Conservation (phyloP, 2,329 filamentous ascomycete genomes). For the Pseudocercospora pini-densiflorae region DNA sequence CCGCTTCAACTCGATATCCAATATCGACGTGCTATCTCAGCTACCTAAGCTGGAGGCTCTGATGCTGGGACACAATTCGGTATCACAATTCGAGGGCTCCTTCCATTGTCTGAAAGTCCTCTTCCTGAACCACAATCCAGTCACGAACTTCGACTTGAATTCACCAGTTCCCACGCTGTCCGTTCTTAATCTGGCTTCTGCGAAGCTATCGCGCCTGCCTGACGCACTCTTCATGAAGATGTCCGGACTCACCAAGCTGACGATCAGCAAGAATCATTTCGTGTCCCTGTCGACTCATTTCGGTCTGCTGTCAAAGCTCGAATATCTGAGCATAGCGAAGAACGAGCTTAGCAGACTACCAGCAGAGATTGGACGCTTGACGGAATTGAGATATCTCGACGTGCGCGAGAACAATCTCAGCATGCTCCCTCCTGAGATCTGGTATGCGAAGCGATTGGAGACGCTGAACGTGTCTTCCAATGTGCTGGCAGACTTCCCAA, state of each 20-base stretch:
- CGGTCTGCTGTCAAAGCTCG: conserved; percentile 78
- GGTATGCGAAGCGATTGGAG: conserved; percentile 90
- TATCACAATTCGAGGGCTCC: conserved; percentile 87
- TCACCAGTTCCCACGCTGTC: conserved; percentile 79
- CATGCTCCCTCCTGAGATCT: conserved; percentile 88
- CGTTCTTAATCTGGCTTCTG: conserved; percentile 85
- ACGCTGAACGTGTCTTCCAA: conserved; percentile 96
- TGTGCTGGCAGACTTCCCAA: conserved; percentile 87
- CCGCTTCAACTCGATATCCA: conserved; percentile 87
- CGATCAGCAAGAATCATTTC: conserved; percentile 94
- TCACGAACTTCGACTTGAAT: conserved; percentile 89
- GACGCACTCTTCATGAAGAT: conserved; percentile 89
- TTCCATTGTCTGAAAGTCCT: conserved; percentile 84
- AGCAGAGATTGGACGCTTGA: conserved; percentile 83
- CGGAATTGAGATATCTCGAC: conserved; percentile 83
- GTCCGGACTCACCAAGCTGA: conserved; percentile 82
- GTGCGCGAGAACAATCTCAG: conserved; percentile 92
- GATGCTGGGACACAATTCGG: conserved; percentile 87
- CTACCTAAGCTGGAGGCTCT: conserved; percentile 87
- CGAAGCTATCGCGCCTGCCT: conserved; percentile 83
- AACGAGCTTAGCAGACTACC: conserved; percentile 87
- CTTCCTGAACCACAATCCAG: conserved; percentile 90
- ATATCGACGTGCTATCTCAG: conserved; percentile 83
- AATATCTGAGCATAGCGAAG: conserved; percentile 92
- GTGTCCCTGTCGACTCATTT: conserved; percentile 86